These are phyloP conservation scores for Tripterygium wilfordii DNA, from an alignment of 177 flowering plant genomes.

Conservation along the genomic window DNA sequence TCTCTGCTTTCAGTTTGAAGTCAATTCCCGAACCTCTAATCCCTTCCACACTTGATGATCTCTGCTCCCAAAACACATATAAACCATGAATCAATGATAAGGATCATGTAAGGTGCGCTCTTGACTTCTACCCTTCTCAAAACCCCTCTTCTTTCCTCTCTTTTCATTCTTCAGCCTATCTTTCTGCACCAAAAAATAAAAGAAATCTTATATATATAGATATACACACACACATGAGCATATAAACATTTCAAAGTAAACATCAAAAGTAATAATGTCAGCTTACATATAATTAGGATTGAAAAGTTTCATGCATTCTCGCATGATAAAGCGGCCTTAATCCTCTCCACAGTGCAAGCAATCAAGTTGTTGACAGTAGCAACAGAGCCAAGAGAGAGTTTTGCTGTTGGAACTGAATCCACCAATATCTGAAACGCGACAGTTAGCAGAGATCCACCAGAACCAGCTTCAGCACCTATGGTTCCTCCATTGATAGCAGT, in stretches of 20 bases:
- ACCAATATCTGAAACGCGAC: neutral
- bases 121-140: conserved; percentile 44
- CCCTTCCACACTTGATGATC: neutral
- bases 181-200: conserved; percentile 11
- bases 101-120: conserved; percentile 55
- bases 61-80: neutral
- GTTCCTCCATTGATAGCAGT: neutral
- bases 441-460: neutral
- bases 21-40: conserved; percentile 52
- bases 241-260: no score
- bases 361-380: conserved; percentile 77
- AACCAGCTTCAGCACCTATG: neutral
- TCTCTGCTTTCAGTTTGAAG: conserved; percentile 16
- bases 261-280: no score
- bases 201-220: neutral
- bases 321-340: conserved; percentile 51
- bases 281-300: no score
- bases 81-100: neutral
- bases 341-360: conserved; percentile 74
- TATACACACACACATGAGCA: no score
- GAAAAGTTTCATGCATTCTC: conserved; percentile 34
- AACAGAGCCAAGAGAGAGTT: conserved; percentile 49
- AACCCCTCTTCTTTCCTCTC: no score
- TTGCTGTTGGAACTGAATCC: no score
- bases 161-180: conserved; percentile 5